These are phyloP conservation scores for Rozella allomycis DNA, from an alignment of 371 early-diverging fungal genomes.

Conservation along the genomic window DNA sequence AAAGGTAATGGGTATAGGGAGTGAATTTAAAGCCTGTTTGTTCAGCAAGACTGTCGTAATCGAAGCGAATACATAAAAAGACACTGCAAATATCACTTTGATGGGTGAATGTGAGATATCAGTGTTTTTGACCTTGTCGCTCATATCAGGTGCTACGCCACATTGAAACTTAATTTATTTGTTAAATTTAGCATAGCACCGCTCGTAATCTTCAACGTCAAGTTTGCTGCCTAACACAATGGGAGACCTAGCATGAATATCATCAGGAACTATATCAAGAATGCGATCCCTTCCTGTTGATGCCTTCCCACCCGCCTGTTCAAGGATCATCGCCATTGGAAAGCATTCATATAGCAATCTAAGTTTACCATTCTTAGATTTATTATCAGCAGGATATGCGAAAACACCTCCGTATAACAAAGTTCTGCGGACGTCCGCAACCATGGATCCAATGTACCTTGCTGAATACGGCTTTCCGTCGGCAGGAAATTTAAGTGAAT, in stretches of 20 bases:
- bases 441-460: conserved; percentile 94
- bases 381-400: conserved; percentile 49
- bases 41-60: conserved; percentile 29
- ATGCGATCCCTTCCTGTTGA: conserved; percentile 56
- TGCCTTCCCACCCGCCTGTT: conserved; percentile 87
- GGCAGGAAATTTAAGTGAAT: conserved; percentile 48
- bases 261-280: conserved; percentile 62
- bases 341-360: conserved; percentile 91
- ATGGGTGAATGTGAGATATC: too few species aligned
- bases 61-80: conserved; percentile 26
- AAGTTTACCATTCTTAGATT: conserved; percentile 77
- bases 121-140: too few species aligned
- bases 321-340: conserved; percentile 85
- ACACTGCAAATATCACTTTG: conserved; percentile 15
- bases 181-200: too few species aligned
- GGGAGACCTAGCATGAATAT: conserved; percentile 73
- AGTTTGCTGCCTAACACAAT: conserved; percentile 77
- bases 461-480: conserved; percentile 73
- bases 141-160: too few species aligned
- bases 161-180: too few species aligned
- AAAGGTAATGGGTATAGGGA: conserved; percentile 17
- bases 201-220: conserved; percentile 65
- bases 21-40: conserved; percentile 10
- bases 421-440: conserved; percentile 94
- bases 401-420: conserved; percentile 65